Conservation (phyloP, 139 green algal genomes). For the Chlorokybus atmophyticus region DNA sequence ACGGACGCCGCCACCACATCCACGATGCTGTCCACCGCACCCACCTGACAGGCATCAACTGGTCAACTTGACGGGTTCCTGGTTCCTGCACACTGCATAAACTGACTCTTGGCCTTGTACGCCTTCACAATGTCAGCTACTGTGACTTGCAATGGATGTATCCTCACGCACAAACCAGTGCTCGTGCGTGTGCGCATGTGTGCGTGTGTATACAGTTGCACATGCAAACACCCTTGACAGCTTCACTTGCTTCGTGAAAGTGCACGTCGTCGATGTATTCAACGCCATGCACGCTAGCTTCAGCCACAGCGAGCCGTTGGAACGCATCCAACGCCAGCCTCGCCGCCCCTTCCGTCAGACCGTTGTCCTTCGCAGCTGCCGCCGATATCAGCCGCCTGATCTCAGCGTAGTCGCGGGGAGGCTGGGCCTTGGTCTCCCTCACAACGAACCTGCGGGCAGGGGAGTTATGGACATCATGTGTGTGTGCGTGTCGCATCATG, state of each 20-base stretch:
- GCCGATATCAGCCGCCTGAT: slow-evolving; percentile 11
- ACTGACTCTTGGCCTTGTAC: background rate
- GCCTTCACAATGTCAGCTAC: background rate
- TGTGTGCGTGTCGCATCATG: no score
- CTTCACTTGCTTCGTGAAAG: slow-evolving; percentile 26
- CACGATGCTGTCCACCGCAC: slow-evolving; percentile 19
- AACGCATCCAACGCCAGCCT: slow-evolving; percentile 9
- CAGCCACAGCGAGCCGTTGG: slow-evolving; percentile 12
- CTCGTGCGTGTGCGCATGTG: no score
- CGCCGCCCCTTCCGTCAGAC: slow-evolving; percentile 10
- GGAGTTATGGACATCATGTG: background rate
- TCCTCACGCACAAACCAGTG: no score
- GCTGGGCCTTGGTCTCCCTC: slow-evolving; percentile 6
- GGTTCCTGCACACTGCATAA: background rate
- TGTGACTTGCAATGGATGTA: no score
- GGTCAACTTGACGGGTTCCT: no score
- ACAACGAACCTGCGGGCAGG: slow-evolving; percentile 9
- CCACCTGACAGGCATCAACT: slow-evolving; percentile 19
- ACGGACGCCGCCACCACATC: slow-evolving; percentile 15
- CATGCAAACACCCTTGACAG: no score
- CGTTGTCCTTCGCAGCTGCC: no score
- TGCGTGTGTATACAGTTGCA: no score
- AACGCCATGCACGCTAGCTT: slow-evolving; percentile 20
- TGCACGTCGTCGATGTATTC: slow-evolving; percentile 12
- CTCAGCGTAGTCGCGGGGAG: slow-evolving; percentile 12